A percentile compares a stretch with the other conserved stretches of the same genome.
Evolutionary conservation across 2,329 filamentous ascomycete genomes (phyloP).

Genomic region (Alternaria postmessia): DNA sequence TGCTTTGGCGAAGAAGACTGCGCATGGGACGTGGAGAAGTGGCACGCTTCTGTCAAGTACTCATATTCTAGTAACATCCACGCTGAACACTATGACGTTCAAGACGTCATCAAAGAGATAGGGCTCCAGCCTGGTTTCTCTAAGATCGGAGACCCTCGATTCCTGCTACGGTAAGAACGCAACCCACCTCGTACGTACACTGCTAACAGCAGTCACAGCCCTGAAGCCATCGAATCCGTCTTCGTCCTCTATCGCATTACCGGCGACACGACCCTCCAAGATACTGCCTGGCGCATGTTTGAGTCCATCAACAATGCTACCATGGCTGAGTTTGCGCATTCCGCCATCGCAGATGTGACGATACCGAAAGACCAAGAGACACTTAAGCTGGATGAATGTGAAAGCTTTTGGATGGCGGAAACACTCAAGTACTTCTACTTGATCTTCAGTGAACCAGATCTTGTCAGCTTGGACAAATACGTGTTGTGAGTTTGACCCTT

Average conservation of each 20-base stretch:
- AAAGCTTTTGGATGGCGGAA: constrained; percentile 91
- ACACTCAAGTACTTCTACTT: constrained; percentile 93
- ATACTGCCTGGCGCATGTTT: constrained; percentile 90
- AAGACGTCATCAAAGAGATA: constrained; percentile 48
- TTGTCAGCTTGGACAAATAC: constrained; percentile 72
- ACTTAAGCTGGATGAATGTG: constrained; percentile 45
- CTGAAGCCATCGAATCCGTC: constrained; percentile 86
- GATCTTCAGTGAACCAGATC: constrained; percentile 73
- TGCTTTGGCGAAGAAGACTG: constrained; percentile 55
- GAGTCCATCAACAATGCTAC: constrained; percentile 73
- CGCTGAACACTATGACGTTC: constrained; percentile 25
- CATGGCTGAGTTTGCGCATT: constrained; percentile 71
- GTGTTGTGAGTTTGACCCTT: constrained; percentile 57
- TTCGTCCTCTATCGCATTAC: constrained; percentile 93
- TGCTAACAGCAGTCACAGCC: constrained; percentile 57
- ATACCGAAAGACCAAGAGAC: constrained; percentile 39
- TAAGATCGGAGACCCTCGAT: constrained; percentile 48
- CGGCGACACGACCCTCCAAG: constrained; percentile 76
- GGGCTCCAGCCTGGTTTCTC: constrained; percentile 53
- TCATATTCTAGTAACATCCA: constrained; percentile 22
- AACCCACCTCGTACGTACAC: too few relatives aligned
- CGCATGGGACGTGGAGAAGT: constrained; percentile 54
- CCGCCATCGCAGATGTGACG: constrained; percentile 72
- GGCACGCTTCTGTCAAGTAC: constrained; percentile 51
- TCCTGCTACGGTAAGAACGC: constrained; percentile 51